phyloP scores from a whole-genome alignment of 371 early-diverging fungal species.

The Mucor indicus region DNA sequence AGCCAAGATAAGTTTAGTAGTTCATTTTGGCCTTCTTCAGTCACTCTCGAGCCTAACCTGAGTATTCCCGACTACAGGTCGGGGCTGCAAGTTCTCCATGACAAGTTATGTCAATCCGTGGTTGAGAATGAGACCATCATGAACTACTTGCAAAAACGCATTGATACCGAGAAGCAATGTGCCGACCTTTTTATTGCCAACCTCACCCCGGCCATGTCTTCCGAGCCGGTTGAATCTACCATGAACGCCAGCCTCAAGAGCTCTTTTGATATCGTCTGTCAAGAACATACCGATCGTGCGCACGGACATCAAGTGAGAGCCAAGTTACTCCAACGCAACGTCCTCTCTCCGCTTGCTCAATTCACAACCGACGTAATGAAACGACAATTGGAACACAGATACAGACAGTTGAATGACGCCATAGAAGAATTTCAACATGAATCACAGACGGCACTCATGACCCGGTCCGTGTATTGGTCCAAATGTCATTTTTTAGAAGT shows the following conservation, averaged over 20 bases:
- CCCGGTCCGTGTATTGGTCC: slow-evolving; percentile 16
- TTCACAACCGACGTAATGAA: slow-evolving; percentile 5
- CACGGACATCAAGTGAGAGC: slow-evolving; percentile 11
- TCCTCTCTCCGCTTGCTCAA: slow-evolving; percentile 2
- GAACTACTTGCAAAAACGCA: slow-evolving; percentile 2
- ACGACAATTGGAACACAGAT: not conserved
- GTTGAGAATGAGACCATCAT: slow-evolving; percentile 8
- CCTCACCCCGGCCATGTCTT: not conserved
- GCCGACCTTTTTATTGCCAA: not conserved
- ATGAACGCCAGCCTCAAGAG: slow-evolving; percentile 7
- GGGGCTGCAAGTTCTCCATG: slow-evolving; percentile 1
- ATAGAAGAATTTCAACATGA: slow-evolving; percentile 13
- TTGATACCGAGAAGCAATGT: slow-evolving; percentile 5
- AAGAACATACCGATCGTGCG: slow-evolving; percentile 7
- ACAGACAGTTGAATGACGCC: not conserved
- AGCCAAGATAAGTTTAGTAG: too few relatives aligned
- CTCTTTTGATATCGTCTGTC: slow-evolving; percentile 4
- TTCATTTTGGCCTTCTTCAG: not conserved
- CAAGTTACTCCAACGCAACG: slow-evolving; percentile 5
- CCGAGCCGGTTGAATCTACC: not conserved
- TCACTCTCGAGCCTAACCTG: not conserved
- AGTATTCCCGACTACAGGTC: slow-evolving; percentile 5
- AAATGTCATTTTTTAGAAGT: slow-evolving; percentile 5
- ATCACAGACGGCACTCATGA: slow-evolving; percentile 9
- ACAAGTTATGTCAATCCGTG: not conserved